Evolutionary conservation across 805 yeast species (phyloP).

Genomic region (Metschnikowia vanudenii): DNA sequence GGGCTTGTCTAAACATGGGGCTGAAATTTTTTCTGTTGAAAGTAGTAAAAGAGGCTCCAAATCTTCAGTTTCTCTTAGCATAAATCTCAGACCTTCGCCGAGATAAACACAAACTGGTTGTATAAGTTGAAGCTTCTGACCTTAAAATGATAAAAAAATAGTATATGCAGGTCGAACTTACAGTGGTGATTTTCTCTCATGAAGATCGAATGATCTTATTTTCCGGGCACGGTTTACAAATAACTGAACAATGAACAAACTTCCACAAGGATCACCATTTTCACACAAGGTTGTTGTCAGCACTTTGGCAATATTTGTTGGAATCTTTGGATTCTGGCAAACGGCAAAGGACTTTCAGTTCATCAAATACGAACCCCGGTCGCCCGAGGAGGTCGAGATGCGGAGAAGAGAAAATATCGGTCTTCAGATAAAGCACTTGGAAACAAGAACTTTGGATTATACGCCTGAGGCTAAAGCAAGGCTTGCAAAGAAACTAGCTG

Average conservation of each 20-base stretch:
- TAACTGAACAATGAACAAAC: constrained; percentile 17
- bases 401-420: constrained; percentile 34
- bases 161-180: too few species aligned
- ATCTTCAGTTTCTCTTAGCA: too few species aligned
- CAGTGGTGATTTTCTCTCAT: too few species aligned
- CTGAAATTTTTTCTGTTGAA: too few species aligned
- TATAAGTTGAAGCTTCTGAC: too few species aligned
- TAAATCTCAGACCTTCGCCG: too few species aligned
- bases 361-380: constrained; percentile 38
- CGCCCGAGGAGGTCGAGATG: constrained; percentile 38
- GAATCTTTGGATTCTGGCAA: constrained; percentile 33
- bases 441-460: constrained; percentile 39
- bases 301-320: constrained; percentile 35
- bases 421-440: constrained; percentile 29
- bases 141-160: too few species aligned
- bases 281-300: constrained; percentile 35
- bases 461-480: constrained; percentile 44
- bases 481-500: constrained; percentile 15
- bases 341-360: constrained; percentile 41
- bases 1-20: too few species aligned
- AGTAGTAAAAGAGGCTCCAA: too few species aligned
- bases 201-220: too few species aligned
- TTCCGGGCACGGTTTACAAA: background rate
- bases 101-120: too few species aligned
- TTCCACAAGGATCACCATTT: constrained; percentile 35